phyloP scores from a whole-genome alignment of 257 asterid genomes.

The Forsythia viridissima region DNA sequence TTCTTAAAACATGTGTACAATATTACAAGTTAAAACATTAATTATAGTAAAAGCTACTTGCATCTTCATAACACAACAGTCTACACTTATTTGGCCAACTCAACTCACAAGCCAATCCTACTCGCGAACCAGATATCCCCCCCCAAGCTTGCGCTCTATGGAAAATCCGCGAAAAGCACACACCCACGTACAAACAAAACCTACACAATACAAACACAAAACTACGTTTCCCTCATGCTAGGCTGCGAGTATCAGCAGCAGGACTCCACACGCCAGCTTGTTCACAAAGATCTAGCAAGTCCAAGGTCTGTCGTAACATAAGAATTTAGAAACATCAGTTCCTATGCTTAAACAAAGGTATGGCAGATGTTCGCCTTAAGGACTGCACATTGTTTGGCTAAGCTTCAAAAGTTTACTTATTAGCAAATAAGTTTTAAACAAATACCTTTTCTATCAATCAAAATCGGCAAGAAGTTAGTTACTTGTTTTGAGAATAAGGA shows the following conservation, averaged over 20 bases:
- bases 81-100: slow-evolving; percentile 42
- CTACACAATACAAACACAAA: slow-evolving; percentile 28
- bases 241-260: slow-evolving; percentile 26
- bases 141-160: slow-evolving; percentile 72
- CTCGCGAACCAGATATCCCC: slow-evolving; percentile 44
- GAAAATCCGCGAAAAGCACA: slow-evolving; percentile 46
- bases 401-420: not conserved
- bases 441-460: not conserved
- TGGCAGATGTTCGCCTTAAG: not conserved
- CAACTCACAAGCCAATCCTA: slow-evolving; percentile 37
- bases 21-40: not conserved
- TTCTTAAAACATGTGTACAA: not conserved
- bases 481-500: not conserved
- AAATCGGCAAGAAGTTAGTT: not conserved
- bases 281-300: slow-evolving; percentile 90
- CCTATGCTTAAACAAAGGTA: not conserved
- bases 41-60: not conserved
- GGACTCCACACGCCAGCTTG: slow-evolving; percentile 63
- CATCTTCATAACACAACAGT: not conserved
- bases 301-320: slow-evolving; percentile 67
- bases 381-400: not conserved
- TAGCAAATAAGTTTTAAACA: not conserved
- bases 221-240: slow-evolving; percentile 41
- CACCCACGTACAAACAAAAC: slow-evolving; percentile 37
- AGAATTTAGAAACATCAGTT: not conserved